phyloP scores from a whole-genome alignment of 768 basidiomycete species.

The Phallus indusiatus region DNA sequence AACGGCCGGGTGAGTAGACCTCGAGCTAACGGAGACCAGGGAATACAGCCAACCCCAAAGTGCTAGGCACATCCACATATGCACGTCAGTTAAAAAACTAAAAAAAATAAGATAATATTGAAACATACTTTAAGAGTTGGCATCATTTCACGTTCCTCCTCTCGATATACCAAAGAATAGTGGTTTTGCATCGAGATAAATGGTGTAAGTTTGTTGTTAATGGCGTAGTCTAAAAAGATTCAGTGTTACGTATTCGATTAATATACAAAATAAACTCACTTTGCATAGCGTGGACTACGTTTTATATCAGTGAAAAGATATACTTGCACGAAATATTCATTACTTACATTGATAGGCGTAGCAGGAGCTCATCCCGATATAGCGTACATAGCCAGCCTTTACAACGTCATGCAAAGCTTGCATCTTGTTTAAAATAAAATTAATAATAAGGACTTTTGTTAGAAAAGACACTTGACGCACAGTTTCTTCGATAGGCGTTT shows the following conservation, averaged over 20 bases:
- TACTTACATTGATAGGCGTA: slow-evolving; percentile 13
- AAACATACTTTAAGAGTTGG: neutral
- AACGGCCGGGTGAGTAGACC: slow-evolving; percentile 12
- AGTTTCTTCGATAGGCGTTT: slow-evolving; percentile 11
- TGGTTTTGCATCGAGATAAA: slow-evolving; percentile 17
- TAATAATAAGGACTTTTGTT: neutral
- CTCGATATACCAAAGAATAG: slow-evolving; percentile 13
- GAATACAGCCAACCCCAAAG: slow-evolving; percentile 13
- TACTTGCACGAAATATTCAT: neutral
- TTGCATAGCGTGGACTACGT: slow-evolving; percentile 8
- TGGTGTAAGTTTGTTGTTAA: slow-evolving; percentile 7
- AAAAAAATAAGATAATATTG: too few species aligned
- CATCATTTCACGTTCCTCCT: slow-evolving; percentile 15
- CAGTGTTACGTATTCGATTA: neutral
- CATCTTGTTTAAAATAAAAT: slow-evolving; percentile 23
- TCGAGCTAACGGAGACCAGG: slow-evolving; percentile 16
- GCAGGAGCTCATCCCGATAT: slow-evolving; percentile 17
- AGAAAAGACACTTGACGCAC: neutral
- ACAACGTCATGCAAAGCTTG: slow-evolving; percentile 29
- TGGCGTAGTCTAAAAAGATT: slow-evolving; percentile 1
- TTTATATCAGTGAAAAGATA: neutral
- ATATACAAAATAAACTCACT: neutral
- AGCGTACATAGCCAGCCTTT: slow-evolving; percentile 24
- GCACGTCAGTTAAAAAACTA: neutral
- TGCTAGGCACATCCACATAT: neutral